phyloP scores from a whole-genome alignment of 73 alveolate species.

The Paramecium bursaria region DNA sequence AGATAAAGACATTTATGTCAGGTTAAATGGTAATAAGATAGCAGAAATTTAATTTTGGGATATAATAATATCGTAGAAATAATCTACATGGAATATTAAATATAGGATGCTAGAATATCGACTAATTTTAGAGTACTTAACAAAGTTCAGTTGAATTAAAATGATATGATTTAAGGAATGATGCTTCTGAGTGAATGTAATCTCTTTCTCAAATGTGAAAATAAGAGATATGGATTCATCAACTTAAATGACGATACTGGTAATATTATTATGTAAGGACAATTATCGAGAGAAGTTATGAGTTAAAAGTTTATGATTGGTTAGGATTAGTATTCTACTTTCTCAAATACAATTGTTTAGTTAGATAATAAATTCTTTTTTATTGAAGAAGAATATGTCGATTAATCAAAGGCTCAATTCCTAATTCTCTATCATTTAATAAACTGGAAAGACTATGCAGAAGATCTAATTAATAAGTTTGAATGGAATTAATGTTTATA shows the following conservation, averaged over 20 bases:
- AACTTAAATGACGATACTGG: not conserved
- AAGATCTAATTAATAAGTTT: not conserved
- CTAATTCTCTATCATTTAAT: constrained; percentile 22
- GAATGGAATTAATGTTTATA: constrained; percentile 46
- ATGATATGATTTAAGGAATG: constrained; percentile 4
- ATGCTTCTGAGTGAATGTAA: constrained; percentile 20
- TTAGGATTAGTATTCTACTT: constrained; percentile 11
- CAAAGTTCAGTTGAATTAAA: not conserved
- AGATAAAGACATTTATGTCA: not conserved
- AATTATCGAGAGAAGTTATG: constrained; percentile 1
- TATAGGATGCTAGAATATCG: not conserved
- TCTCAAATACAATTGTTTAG: constrained; percentile 7
- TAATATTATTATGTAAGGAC: constrained; percentile 6
- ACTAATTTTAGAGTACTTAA: constrained; percentile 13
- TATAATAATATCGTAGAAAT: constrained; percentile 7
- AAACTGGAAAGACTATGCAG: constrained; percentile 16
- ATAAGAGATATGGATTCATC: not conserved
- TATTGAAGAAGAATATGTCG: not conserved
- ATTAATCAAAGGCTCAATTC: not conserved
- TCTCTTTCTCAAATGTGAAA: not conserved
- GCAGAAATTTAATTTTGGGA: not conserved
- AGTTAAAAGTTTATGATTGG: constrained; percentile 32
- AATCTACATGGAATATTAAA: not conserved
- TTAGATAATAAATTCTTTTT: constrained; percentile 25
- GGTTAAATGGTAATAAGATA: constrained; percentile 25